A percentile compares a stretch with the other conserved stretches of the same genome.
These are phyloP conservation scores for Tuber umbilicatum DNA, from an alignment of 495 filamentous ascomycete genomes.

Conservation along the genomic window DNA sequence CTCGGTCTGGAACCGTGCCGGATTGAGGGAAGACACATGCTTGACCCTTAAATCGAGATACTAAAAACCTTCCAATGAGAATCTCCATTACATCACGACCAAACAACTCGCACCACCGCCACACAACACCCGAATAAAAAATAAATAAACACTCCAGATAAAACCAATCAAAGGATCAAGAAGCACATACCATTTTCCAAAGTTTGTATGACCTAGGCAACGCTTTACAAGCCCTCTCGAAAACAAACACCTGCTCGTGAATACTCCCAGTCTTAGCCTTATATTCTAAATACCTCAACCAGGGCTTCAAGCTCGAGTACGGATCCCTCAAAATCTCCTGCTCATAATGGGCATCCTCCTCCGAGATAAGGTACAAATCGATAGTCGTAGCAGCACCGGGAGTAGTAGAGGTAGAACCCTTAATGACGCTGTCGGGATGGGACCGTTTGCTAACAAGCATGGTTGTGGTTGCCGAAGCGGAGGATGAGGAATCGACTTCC, in stretches of 20 bases:
- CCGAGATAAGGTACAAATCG: conserved; percentile 75
- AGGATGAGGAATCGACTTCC: conserved; percentile 38
- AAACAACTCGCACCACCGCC: conserved; percentile 7
- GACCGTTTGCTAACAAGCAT: conserved; percentile 50
- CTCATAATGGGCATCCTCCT: conserved; percentile 90
- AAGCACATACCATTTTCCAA: conserved; percentile 78
- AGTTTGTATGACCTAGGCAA: conserved; percentile 94
- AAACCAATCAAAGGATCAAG: background rate
- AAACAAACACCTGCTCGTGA: conserved; percentile 88
- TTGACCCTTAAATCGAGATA: conserved; percentile 81
- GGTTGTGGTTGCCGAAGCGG: conserved; percentile 33
- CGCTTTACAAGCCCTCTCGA: conserved; percentile 84
- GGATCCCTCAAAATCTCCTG: conserved; percentile 86
- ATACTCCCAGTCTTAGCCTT: conserved; percentile 80
- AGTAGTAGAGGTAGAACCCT: conserved; percentile 47
- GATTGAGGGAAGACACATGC: conserved; percentile 76
- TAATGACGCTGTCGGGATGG: conserved; percentile 49
- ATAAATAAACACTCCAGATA: conserved; percentile 32
- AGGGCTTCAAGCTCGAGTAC: conserved; percentile 76
- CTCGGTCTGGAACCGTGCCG: conserved; percentile 70
- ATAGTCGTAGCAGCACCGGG: conserved; percentile 32
- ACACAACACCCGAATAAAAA: background rate
- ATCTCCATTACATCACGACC: background rate
- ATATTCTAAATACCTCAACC: conserved; percentile 90
- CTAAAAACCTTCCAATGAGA: conserved; percentile 44